Percentiles rank a stretch among this genome's conserved stretches.
Conservation (phyloP, 257 asterid genomes). For the Rauvolfia tetraphylla region DNA sequence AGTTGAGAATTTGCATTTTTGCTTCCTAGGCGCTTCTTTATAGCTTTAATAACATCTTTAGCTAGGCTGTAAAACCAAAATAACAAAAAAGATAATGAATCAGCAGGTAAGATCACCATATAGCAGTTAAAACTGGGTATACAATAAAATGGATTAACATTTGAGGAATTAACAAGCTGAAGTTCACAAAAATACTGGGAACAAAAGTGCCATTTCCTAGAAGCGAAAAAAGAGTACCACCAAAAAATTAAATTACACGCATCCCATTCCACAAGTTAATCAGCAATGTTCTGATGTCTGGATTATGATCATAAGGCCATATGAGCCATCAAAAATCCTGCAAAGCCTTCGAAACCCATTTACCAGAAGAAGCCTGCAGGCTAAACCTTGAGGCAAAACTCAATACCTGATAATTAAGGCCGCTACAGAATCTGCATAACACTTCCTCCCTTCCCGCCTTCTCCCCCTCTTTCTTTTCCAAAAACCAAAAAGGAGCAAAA, state of each 20-base stretch:
- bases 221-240: neutral
- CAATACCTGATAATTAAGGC: neutral
- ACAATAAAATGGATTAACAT: neutral
- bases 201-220: too few species aligned
- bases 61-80: constrained; percentile 51
- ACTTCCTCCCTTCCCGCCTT: neutral
- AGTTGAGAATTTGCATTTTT: constrained; percentile 60
- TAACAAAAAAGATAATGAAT: neutral
- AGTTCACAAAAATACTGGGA: neutral
- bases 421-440: neutral
- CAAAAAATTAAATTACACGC: neutral
- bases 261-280: neutral
- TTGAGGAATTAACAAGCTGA: neutral
- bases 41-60: constrained; percentile 81
- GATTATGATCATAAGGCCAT: neutral
- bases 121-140: neutral
- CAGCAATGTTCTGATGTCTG: neutral
- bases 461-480: neutral
- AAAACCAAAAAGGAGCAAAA: neutral
- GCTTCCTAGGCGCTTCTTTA: constrained; percentile 87
- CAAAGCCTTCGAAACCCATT: neutral
- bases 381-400: neutral
- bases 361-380: neutral
- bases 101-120: too few species aligned
- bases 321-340: neutral